A percentile compares a stretch with the other conserved stretches of the same genome.
Evolutionary conservation across 1,139 yeast genomes (phyloP).

Genomic region (Pichia norvegensis): DNA sequence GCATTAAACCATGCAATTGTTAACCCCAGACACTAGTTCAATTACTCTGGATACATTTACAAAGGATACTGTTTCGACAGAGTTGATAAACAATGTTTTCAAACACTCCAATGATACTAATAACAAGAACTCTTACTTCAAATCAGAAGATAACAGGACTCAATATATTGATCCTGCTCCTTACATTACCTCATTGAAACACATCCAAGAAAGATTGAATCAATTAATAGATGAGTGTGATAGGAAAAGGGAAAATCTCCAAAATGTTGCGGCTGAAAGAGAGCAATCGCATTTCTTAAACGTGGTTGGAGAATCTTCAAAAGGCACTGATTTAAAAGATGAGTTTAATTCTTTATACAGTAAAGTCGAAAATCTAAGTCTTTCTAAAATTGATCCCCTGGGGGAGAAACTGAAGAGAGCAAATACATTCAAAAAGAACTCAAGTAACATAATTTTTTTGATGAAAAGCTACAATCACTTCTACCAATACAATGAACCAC

Average conservation of each 20-base stretch:
- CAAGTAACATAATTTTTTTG: conserved; percentile 64
- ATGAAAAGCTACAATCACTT: conserved; percentile 75
- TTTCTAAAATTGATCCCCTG: conserved; percentile 61
- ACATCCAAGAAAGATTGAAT: conserved; percentile 67
- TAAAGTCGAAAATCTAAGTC: conserved; percentile 46
- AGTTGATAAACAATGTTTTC: conserved; percentile 76
- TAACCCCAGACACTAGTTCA: conserved; percentile 3
- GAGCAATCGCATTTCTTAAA: conserved; percentile 64
- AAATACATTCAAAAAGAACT: conserved; percentile 69
- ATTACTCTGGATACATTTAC: conserved; percentile 10
- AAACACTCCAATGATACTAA: conserved; percentile 33
- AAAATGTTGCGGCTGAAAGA: conserved; percentile 49
- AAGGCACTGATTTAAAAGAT: conserved; percentile 28
- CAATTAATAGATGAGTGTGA: conserved; percentile 49
- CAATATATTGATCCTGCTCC: conserved; percentile 82
- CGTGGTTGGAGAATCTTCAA: conserved; percentile 48
- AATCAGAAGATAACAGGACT: conserved; percentile 6
- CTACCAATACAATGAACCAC: conserved; percentile 46
- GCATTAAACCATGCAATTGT: conserved; percentile 11
- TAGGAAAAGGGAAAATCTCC: conserved; percentile 40
- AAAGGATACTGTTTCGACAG: conserved; percentile 24
- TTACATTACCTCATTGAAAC: conserved; percentile 85
- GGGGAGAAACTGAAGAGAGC: conserved; percentile 69
- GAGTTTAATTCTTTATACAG: conserved; percentile 53
- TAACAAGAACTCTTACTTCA: conserved; percentile 3